These are phyloP conservation scores for Syzygium aromaticum DNA, from an alignment of 345 rosid species.

Conservation along the genomic window DNA sequence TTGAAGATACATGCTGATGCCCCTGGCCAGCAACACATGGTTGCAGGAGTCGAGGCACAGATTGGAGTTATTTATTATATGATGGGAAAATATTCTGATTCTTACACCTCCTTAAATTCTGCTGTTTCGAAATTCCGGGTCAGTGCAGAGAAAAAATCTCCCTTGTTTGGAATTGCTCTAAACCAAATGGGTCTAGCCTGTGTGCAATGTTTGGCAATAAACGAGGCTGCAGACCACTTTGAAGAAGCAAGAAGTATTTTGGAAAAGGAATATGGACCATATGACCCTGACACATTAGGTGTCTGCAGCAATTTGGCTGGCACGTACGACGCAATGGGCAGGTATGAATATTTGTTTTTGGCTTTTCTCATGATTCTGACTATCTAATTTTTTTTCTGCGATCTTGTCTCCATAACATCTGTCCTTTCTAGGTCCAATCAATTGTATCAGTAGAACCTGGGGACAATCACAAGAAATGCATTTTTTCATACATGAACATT, in stretches of 20 bases:
- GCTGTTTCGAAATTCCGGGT: slow-evolving; percentile 71
- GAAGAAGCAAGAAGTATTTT: slow-evolving; percentile 75
- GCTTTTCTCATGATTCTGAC: background rate
- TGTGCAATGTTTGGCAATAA: slow-evolving; percentile 51
- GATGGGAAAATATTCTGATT: slow-evolving; percentile 65
- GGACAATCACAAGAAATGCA: background rate
- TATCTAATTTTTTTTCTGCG: background rate
- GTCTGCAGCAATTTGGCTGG: slow-evolving; percentile 92
- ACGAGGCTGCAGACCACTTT: slow-evolving; percentile 78
- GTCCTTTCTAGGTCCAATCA: background rate
- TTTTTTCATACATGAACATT: background rate
- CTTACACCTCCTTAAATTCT: slow-evolving; percentile 55
- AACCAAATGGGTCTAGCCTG: slow-evolving; percentile 93
- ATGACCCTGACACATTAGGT: slow-evolving; percentile 80
- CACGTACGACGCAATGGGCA: slow-evolving; percentile 95
- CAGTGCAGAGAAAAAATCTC: slow-evolving; percentile 68
- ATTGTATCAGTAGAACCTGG: background rate
- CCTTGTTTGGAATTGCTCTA: slow-evolving; percentile 68
- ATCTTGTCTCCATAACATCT: background rate
- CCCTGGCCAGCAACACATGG: slow-evolving; percentile 59
- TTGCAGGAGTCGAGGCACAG: slow-evolving; percentile 91
- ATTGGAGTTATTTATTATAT: slow-evolving; percentile 84
- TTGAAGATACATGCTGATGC: slow-evolving; percentile 43
- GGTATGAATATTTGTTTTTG: slow-evolving; percentile 26
- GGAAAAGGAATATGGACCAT: slow-evolving; percentile 82